Evolutionary conservation across 75 land plant species (phyloP).

Genomic region (Gnetum montanum): DNA sequence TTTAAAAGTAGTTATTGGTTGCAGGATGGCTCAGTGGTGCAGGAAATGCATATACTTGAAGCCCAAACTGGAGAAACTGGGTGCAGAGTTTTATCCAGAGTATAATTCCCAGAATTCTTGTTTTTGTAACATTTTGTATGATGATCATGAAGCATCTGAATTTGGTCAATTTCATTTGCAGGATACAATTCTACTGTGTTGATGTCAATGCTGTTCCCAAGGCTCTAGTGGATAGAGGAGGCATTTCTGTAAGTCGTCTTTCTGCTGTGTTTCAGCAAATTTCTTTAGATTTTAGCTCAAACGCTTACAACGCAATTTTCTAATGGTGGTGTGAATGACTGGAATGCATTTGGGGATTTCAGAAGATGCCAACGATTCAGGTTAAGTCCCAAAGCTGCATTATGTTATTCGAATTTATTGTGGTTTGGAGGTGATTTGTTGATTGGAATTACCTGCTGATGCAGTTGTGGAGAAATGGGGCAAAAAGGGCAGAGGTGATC

Average conservation of each 20-base stretch:
- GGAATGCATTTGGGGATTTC: not conserved
- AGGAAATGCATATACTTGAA: conserved; percentile 94
- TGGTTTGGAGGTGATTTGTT: not conserved
- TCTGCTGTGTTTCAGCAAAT: no score
- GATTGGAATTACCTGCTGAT: not conserved
- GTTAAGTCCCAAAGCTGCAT: conserved; percentile 5
- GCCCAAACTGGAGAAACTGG: conserved; percentile 80
- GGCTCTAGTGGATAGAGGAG: conserved; percentile 68
- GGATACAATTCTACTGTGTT: conserved; percentile 68
- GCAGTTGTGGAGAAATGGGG: conserved; percentile 68
- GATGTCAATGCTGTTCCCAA: conserved; percentile 85
- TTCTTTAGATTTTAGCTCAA: no score
- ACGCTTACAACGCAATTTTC: not conserved
- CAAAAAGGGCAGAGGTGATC: conserved; percentile 58
- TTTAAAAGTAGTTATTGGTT: conserved; percentile 1
- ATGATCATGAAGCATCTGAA: not conserved
- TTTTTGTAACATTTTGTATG: not conserved
- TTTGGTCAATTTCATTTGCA: conserved; percentile 11
- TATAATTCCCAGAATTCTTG: conserved; percentile 6
- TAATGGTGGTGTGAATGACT: not conserved
- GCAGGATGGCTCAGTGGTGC: conserved; percentile 95
- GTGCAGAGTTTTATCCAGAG: conserved; percentile 62
- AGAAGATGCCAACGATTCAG: conserved; percentile 67
- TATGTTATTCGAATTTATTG: not conserved
- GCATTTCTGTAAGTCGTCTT: conserved; percentile 52